Evolutionary conservation across 257 asterid species (phyloP).

Genomic region (Primulina eburnea): DNA sequence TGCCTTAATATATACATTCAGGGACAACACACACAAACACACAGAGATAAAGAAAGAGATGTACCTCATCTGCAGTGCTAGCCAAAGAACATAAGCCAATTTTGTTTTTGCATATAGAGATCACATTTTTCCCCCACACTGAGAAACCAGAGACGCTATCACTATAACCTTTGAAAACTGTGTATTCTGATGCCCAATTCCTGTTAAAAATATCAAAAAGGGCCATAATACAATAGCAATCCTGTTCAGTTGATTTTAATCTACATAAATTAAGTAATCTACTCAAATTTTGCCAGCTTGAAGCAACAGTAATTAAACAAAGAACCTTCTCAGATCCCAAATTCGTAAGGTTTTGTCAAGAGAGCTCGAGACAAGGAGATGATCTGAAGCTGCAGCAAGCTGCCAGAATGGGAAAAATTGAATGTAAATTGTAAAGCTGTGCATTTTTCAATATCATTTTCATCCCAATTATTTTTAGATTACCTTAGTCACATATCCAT

Average conservation of each 20-base stretch:
- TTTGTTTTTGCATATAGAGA: constrained; percentile 73
- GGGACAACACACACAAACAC: background rate
- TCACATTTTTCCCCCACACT: constrained; percentile 87
- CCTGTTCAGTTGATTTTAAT: constrained; percentile 1
- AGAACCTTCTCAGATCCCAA: constrained; percentile 97
- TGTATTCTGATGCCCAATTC: constrained; percentile 70
- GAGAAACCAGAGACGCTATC: constrained; percentile 88
- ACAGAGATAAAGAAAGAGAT: constrained; percentile 19
- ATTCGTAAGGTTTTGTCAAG: constrained; percentile 78
- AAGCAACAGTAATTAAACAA: background rate
- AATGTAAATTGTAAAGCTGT: constrained; percentile 21
- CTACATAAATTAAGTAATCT: background rate
- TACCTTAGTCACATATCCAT: constrained; percentile 98
- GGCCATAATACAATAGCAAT: constrained; percentile 8
- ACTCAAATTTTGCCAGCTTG: background rate
- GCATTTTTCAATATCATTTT: constrained; percentile 7
- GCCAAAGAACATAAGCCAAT: constrained; percentile 76
- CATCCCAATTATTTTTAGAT: constrained; percentile 5
- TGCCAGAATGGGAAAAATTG: constrained; percentile 39
- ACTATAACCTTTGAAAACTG: constrained; percentile 63
- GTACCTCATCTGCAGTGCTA: constrained; percentile 66
- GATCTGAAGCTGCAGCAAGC: constrained; percentile 77
- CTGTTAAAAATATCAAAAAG: constrained; percentile 34
- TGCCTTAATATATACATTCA: background rate
- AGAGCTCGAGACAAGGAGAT: constrained; percentile 83